Evolutionary conservation across 805 yeast genomes (phyloP).

Genomic region (Cephaloascus albidus): DNA sequence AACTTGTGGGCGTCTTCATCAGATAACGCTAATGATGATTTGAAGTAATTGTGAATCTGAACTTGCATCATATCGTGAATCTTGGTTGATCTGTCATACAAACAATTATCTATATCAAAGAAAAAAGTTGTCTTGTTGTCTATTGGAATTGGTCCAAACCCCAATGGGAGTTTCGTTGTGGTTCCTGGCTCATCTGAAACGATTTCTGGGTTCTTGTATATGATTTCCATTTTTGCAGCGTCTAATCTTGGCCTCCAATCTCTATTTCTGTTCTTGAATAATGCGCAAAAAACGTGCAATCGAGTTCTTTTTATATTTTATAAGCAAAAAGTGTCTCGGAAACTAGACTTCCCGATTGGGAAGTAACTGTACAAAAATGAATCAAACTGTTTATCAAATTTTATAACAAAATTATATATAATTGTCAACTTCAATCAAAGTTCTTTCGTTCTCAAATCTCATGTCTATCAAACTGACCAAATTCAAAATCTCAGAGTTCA

Average conservation of each 20-base stretch:
- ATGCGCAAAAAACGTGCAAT: too few species aligned
- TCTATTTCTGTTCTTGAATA: too few species aligned
- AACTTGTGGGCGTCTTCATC: constrained; percentile 69
- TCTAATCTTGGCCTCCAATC: too few species aligned
- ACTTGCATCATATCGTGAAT: constrained; percentile 86
- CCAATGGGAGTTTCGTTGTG: constrained; percentile 7
- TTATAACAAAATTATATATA: too few species aligned
- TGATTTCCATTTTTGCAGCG: constrained; percentile 2
- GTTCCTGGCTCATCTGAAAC: constrained; percentile 4
- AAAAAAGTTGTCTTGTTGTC: constrained; percentile 39
- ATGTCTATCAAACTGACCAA: not conserved
- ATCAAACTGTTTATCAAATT: too few species aligned
- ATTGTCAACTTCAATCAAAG: too few species aligned
- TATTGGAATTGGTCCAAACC: constrained; percentile 10
- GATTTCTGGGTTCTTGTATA: constrained; percentile 9
- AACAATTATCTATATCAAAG: constrained; percentile 91
- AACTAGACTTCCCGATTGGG: too few species aligned
- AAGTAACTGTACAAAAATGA: too few species aligned
- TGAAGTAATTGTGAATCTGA: constrained; percentile 76
- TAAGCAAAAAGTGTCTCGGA: too few species aligned
- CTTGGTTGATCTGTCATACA: constrained; percentile 63
- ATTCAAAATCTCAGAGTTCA: not conserved
- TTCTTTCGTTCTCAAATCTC: not conserved
- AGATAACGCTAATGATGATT: constrained; percentile 44
- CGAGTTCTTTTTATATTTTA: too few species aligned